Percentiles rank a stretch among this genome's conserved stretches.
phyloP scores from a whole-genome alignment of 805 yeast genomes.

The Cyberlindnera euphorbiae region DNA sequence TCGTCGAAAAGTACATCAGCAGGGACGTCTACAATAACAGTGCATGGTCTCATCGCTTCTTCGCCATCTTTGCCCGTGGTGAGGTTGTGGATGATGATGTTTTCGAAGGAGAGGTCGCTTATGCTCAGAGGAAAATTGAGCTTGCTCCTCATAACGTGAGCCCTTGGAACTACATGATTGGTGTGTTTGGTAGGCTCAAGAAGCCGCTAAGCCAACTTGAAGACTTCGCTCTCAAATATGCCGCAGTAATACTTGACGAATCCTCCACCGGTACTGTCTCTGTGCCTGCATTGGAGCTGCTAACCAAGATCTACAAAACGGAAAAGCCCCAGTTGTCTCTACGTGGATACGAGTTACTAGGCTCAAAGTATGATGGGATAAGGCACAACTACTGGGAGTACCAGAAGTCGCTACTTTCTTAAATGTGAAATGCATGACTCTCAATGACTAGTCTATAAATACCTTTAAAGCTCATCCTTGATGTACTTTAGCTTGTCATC shows the following conservation, averaged over 20 bases:
- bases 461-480: conserved; percentile 25
- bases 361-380: conserved; percentile 53
- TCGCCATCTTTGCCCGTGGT: conserved; percentile 35
- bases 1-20: conserved; percentile 42
- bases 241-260: conserved; percentile 24
- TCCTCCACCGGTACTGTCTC: conserved; percentile 32
- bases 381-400: conserved; percentile 60
- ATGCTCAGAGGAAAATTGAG: conserved; percentile 42
- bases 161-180: conserved; percentile 78
- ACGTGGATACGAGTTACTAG: conserved; percentile 47
- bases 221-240: conserved; percentile 41
- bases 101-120: conserved; percentile 48
- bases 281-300: conserved; percentile 57
- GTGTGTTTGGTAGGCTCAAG: conserved; percentile 38
- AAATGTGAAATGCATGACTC: neutral
- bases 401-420: conserved; percentile 24
- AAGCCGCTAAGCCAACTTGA: conserved; percentile 36
- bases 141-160: conserved; percentile 77
- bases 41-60: conserved; percentile 88
- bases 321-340: conserved; percentile 32
- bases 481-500: conserved; percentile 12
- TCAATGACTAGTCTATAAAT: neutral
- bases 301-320: conserved; percentile 43
- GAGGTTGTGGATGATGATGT: conserved; percentile 14
- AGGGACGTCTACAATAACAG: conserved; percentile 82